Base-by-base conservation (phyloP, 345 rosid species). In the Rhodamnia argentea region DNA sequence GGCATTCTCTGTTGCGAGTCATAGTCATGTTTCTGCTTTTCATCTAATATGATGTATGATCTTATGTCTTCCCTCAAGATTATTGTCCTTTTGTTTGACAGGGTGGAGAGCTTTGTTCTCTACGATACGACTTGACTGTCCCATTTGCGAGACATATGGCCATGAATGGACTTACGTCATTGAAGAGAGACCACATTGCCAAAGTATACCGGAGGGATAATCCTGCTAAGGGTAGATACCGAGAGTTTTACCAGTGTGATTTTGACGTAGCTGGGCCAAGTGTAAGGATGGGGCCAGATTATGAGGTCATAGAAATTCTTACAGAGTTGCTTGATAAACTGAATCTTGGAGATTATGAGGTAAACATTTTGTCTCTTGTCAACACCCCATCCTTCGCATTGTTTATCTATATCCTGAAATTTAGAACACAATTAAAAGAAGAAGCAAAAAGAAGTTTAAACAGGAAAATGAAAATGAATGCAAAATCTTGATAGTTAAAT, bases 201-300 rank as follows among this genome's bases (percentile, higher is more conserved):
- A 95, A 96, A 87, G 98, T 96, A 52, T 95, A 95, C 88, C 90
- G 99, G 89, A 94, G 99, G 83, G 99, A 97, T 88, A 97, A 97
- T 84, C 99, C 99, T 57, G 93, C 99, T 55, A 96, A 95, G 89
- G 99, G 98, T 78, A 92, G 99, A 90, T 97, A 90, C 86, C 94
- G 97, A n/a, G 99, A 97, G 93, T 97, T 97, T 89, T 97, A 95
- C 88, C 99, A 96, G 83, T 97, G 99, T 87, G 99, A 95, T 89
- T 94, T 96, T 86, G 99, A 97, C 89, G 94, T 97, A 82, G 99
- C 99, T 87, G 99, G 99, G 40, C 92, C 89, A 87, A 94, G 88
- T 84, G 96, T 93, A 91, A 94, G 91, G 86, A 97, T 96, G 99
- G 98, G 97, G 83, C 99, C 99, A 10, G 99, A 97, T 86, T 96